Percentiles rank a stretch among this genome's conserved stretches.
Conservation (phyloP, 1,284 basidiomycete genomes). For the Rhizopogon parksii region DNA sequence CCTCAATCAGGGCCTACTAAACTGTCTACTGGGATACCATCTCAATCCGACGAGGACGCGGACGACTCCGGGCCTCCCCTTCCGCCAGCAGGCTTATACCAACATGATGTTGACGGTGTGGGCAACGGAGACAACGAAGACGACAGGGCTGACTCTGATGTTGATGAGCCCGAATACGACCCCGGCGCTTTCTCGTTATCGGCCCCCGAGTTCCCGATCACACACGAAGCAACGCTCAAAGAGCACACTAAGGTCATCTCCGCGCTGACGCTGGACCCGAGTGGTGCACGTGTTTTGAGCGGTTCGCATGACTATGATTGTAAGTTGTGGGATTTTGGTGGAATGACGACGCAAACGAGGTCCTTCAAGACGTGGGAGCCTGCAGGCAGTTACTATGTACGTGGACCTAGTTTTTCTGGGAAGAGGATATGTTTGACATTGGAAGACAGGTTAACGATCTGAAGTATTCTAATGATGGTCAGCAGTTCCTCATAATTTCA, state of each 20-base stretch:
- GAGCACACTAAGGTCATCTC: constrained; percentile 95
- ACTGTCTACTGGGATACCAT: neutral
- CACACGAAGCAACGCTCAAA: constrained; percentile 85
- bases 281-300: constrained; percentile 85
- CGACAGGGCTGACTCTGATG: constrained; percentile 31
- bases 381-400: constrained; percentile 85
- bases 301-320: constrained; percentile 96
- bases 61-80: constrained; percentile 4
- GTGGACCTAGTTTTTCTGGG: constrained; percentile 24
- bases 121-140: constrained; percentile 29
- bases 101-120: constrained; percentile 17
- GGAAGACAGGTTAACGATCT: constrained; percentile 73
- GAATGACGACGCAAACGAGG: constrained; percentile 84
- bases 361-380: constrained; percentile 97
- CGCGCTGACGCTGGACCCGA: constrained; percentile 85
- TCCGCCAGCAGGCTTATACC: constrained; percentile 6
- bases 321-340: constrained; percentile 99
- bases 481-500: constrained; percentile 79
- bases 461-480: constrained; percentile 82
- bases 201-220: constrained; percentile 64
- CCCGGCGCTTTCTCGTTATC: constrained; percentile 30
- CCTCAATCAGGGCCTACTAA: constrained; percentile 16
- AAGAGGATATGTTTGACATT: constrained; percentile 4
- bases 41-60: constrained; percentile 6
- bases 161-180: constrained; percentile 60